Conservation (phyloP, 306 rosid species). For the Dalbergia oliveri region DNA sequence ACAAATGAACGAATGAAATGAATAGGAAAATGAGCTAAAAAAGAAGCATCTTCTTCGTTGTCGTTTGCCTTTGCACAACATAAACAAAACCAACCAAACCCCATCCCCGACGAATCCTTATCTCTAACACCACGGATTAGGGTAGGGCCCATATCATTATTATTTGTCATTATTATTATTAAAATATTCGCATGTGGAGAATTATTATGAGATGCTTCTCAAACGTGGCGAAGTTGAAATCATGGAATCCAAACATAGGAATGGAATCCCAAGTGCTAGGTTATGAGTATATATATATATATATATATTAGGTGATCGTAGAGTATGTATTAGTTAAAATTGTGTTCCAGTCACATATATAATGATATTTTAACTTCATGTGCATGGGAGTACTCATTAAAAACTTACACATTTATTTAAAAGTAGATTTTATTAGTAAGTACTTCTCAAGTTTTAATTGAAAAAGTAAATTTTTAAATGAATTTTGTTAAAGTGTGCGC, state of each 20-base stretch:
- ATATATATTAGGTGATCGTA: too few species aligned
- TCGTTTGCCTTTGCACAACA: constrained; percentile 31
- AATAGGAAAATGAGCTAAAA: background rate
- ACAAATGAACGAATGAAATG: constrained; percentile 29
- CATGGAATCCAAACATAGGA: constrained; percentile 42
- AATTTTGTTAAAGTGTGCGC: too few species aligned
- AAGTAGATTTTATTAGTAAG: too few species aligned
- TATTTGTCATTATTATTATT: background rate
- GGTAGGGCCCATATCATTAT: constrained; percentile 7
- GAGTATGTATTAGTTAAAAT: too few species aligned
- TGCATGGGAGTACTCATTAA: too few species aligned
- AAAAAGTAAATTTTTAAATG: too few species aligned
- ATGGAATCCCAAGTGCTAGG: constrained; percentile 48
- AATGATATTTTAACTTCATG: too few species aligned
- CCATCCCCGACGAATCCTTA: constrained; percentile 60
- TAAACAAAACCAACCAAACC: constrained; percentile 45
- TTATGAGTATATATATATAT: too few species aligned
- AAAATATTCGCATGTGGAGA: constrained; percentile 36
- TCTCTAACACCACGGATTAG: constrained; percentile 39
- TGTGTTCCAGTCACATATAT: too few species aligned
- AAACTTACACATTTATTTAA: too few species aligned
- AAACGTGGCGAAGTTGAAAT: constrained; percentile 36
- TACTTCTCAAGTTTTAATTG: too few species aligned
- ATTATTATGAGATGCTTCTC: constrained; percentile 20
- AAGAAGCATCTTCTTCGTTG: constrained; percentile 44